These are phyloP conservation scores for Irpex sp. DNA, from an alignment of 1,284 basidiomycete species.

Conservation along the genomic window DNA sequence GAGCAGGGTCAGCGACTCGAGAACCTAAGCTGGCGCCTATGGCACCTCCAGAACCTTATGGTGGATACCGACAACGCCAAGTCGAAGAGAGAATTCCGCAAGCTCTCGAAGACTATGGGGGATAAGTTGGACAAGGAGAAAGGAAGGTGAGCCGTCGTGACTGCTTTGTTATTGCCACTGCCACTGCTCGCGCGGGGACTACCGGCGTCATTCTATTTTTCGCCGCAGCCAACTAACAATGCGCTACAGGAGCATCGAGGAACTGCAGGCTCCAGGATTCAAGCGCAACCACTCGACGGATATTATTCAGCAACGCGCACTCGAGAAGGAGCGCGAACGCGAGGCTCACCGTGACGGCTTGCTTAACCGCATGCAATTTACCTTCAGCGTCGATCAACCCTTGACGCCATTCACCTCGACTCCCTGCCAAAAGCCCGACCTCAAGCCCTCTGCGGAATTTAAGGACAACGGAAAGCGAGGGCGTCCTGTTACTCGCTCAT, in stretches of 20 bases:
- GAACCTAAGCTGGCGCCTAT: constrained; percentile 84
- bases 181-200: not conserved
- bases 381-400: constrained; percentile 75
- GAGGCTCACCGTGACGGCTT: constrained; percentile 61
- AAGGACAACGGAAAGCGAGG: constrained; percentile 42
- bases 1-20: constrained; percentile 84
- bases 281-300: constrained; percentile 70
- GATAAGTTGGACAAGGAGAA: constrained; percentile 88
- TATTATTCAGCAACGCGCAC: constrained; percentile 72
- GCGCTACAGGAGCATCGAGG: constrained; percentile 63
- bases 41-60: constrained; percentile 85
- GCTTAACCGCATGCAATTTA: constrained; percentile 80
- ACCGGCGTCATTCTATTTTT: constrained; percentile 8
- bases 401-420: constrained; percentile 39
- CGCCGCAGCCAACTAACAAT: not conserved
- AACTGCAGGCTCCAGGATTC: constrained; percentile 76
- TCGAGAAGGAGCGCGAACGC: constrained; percentile 74
- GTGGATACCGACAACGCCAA: constrained; percentile 83
- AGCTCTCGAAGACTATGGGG: constrained; percentile 78
- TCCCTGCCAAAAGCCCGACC: constrained; percentile 59
- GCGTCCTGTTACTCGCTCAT: constrained; percentile 33
- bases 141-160: constrained; percentile 52
- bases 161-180: constrained; percentile 6
- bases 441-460: constrained; percentile 66
- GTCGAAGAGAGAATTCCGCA: constrained; percentile 83